Evolutionary conservation across 2,329 filamentous ascomycete species (phyloP).

Genomic region (Tolypocladium amazonense): DNA sequence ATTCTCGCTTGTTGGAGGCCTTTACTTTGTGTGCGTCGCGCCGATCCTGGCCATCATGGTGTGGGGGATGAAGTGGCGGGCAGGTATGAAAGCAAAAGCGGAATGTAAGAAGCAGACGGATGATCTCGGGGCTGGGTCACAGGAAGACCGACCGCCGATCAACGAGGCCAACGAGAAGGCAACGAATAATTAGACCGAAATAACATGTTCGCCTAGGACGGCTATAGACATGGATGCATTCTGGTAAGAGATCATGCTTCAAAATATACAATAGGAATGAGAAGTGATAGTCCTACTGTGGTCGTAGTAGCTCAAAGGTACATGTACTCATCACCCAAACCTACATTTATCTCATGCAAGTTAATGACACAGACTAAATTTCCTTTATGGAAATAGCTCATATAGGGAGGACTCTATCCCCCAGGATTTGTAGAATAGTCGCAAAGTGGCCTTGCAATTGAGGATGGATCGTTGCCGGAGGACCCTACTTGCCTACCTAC

Average conservation of each 20-base stretch:
- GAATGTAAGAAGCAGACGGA: slow-evolving; percentile 9
- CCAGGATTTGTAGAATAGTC: background rate
- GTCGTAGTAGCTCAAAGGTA: too few relatives aligned
- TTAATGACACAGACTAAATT: too few relatives aligned
- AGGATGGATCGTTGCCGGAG: background rate
- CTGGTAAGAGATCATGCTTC: too few relatives aligned
- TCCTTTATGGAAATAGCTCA: too few relatives aligned
- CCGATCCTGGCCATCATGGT: slow-evolving; percentile 29
- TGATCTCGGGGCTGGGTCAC: slow-evolving; percentile 5
- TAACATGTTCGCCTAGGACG: background rate
- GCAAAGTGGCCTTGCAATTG: background rate
- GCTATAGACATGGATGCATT: background rate
- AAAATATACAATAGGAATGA: background rate
- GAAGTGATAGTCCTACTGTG: too few relatives aligned
- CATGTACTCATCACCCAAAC: too few relatives aligned
- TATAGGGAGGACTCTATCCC: too few relatives aligned
- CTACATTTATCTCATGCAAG: too few relatives aligned
- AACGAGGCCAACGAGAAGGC: background rate
- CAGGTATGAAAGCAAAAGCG: slow-evolving; percentile 17
- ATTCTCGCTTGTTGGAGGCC: slow-evolving; percentile 34
- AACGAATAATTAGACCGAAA: background rate
- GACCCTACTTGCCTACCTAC: too few relatives aligned
- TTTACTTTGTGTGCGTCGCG: slow-evolving; percentile 29
- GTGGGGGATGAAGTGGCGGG: slow-evolving; percentile 33
- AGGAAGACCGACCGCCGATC: background rate